Conservation (phyloP, 176 grass and related monocot genomes). For the Echinochloa phyllopogon region DNA sequence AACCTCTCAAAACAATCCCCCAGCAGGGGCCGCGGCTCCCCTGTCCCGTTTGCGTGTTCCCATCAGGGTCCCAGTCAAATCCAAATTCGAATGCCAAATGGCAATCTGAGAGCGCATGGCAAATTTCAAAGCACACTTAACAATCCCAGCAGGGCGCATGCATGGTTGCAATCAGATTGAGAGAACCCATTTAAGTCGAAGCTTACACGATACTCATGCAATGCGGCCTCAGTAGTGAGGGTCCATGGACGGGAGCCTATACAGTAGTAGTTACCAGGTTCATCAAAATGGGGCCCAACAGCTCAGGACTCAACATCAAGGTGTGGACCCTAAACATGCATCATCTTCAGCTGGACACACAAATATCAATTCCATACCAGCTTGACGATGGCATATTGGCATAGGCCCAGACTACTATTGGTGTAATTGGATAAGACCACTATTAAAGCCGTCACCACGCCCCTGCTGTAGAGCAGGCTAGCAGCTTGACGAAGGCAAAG, state of each 20-base stretch:
- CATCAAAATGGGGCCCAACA: conserved; percentile 13
- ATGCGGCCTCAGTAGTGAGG: not conserved
- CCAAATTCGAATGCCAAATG: no score
- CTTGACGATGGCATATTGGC: not conserved
- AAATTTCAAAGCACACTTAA: not conserved
- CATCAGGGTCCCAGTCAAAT: no score
- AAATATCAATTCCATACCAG: not conserved
- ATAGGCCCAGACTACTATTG: not conserved
- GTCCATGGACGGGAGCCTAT: not conserved
- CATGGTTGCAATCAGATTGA: not conserved
- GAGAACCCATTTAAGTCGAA: not conserved
- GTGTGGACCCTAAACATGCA: not conserved
- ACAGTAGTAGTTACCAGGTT: not conserved
- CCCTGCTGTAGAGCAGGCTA: not conserved
- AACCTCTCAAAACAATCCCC: not conserved
- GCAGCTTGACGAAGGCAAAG: conserved; percentile 3
- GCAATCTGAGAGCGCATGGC: no score
- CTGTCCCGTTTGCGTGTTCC: no score
- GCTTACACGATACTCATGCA: not conserved
- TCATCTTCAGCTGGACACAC: not conserved
- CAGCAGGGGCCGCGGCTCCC: not conserved
- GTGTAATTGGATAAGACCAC: not conserved
- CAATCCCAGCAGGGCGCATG: no score
- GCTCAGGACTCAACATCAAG: not conserved
- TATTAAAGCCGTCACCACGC: not conserved